Evolutionary conservation across 2,329 filamentous ascomycete species (phyloP), one percentile per base, ranked within the genome.

Genomic region (Neofusicoccum sp.): DNA sequence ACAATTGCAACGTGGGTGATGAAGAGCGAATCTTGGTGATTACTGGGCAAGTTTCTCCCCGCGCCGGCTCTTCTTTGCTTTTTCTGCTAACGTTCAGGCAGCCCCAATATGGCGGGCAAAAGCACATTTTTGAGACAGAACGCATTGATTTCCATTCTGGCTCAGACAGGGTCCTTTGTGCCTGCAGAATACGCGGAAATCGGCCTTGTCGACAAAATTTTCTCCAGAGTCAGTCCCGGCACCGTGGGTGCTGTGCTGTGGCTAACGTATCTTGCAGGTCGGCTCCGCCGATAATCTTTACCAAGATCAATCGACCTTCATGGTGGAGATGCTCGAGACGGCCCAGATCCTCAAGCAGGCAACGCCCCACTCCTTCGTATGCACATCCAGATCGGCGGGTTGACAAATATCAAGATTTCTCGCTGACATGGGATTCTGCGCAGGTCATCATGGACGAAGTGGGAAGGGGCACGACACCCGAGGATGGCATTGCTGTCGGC

Each of bases 321-420:
- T 99, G 95, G 91, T 98, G 1, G 95, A 99, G 78, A 99, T 99
- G 95, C 83, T 97, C 2, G 95, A 99, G 76, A 96, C 95, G 20
- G 93, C 93, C 1, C 84, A 89, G 28, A 99, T 99, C 58, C 82
- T 99, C 57, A 90, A 89, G 63, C 83, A 90, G 66, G 93, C 95
- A 0, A 98, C 93, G 0, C 78, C 86, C 1, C 84, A 88, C 26
- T 95, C 89, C 0, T 96, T 99, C 68, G 93, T 95, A 58, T 41
- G 57, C 41, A 26, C 3, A 5, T 4, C 34, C 28, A 8, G 6
- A 16, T 31, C 34, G 16, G 45, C 12, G 26, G n/a, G n/a, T 33
- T 30, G 31, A 16, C 41, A 47, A 34, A 36, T 43, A 16, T 30
- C 12, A 30, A 8, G 31, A 20, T 24, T 41, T 14, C 14, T 34